Evolutionary conservation across 164 flowering plant species (phyloP).

Genomic region (Kingdonia uniflora): DNA sequence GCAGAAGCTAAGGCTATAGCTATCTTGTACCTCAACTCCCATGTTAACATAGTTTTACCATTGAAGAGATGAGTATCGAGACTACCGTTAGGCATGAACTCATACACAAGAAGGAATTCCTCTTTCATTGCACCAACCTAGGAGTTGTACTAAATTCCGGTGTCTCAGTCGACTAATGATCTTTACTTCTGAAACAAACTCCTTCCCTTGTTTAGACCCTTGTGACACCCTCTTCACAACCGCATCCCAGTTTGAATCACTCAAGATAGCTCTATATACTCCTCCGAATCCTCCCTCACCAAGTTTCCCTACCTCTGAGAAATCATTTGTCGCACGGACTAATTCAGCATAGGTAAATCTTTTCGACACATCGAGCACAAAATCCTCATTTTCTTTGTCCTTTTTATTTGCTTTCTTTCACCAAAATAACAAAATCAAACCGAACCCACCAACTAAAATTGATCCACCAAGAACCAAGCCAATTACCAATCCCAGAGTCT

Average conservation of each 20-base stretch:
- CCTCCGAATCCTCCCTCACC: constrained; percentile 1
- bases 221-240: background rate
- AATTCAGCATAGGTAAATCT: background rate
- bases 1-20: background rate
- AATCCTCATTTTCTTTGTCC: background rate
- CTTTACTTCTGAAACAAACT: constrained; percentile 1
- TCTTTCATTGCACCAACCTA: constrained; percentile 5
- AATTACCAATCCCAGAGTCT: background rate
- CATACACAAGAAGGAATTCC: constrained; percentile 1
- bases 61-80: background rate
- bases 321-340: background rate
- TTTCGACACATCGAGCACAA: background rate
- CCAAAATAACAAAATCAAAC: background rate
- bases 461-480: constrained; percentile 8
- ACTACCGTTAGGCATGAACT: constrained; percentile 4
- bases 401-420: background rate
- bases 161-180: constrained; percentile 3
- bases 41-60: background rate
- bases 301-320: background rate
- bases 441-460: constrained; percentile 4
- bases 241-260: background rate
- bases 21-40: constrained; percentile 2
- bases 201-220: constrained; percentile 3
- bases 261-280: constrained; percentile 5
- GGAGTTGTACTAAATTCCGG: constrained; percentile 1